phyloP scores from a whole-genome alignment of 2,329 filamentous ascomycete species.

The Juglanconis juglandina region DNA sequence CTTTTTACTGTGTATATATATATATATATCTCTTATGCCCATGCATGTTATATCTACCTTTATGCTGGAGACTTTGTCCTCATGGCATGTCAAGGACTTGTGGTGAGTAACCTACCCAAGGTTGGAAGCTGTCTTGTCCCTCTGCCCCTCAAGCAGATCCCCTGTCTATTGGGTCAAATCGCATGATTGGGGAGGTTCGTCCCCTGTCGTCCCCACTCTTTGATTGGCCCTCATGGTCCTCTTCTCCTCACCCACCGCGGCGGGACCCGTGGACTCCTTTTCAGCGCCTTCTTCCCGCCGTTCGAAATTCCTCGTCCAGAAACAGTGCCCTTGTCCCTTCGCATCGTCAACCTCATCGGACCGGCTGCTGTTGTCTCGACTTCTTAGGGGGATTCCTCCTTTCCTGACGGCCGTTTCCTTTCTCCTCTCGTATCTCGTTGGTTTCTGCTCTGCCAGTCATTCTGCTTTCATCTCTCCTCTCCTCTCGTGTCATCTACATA shows the following conservation, averaged over 20 bases:
- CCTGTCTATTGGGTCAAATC: constrained; percentile 1
- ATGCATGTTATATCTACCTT: too few relatives aligned
- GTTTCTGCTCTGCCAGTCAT: constrained; percentile 27
- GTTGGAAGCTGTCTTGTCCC: not conserved
- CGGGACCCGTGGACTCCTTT: constrained; percentile 1
- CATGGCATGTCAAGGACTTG: too few relatives aligned
- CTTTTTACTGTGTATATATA: too few relatives aligned
- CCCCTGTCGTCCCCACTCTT: not conserved
- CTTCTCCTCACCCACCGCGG: not conserved
- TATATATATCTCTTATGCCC: too few relatives aligned
- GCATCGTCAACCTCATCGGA: constrained; percentile 34
- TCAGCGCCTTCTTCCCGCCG: constrained; percentile 2
- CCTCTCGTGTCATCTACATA: constrained; percentile 17
- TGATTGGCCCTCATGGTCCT: not conserved
- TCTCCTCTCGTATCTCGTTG: constrained; percentile 33
- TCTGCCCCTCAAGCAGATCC: not conserved
- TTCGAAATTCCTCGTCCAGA: not conserved
- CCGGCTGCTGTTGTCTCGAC: constrained; percentile 37
- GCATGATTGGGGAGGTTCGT: constrained; percentile 4
- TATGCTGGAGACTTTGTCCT: too few relatives aligned
- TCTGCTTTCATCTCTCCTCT: constrained; percentile 20
- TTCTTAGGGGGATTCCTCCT: constrained; percentile 35
- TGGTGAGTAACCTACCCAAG: too few relatives aligned
- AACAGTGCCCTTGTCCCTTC: constrained; percentile 8
- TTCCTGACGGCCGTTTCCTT: constrained; percentile 39